Conservation (phyloP, 257 asterid genomes). For the Rehmannia glutinosa region DNA sequence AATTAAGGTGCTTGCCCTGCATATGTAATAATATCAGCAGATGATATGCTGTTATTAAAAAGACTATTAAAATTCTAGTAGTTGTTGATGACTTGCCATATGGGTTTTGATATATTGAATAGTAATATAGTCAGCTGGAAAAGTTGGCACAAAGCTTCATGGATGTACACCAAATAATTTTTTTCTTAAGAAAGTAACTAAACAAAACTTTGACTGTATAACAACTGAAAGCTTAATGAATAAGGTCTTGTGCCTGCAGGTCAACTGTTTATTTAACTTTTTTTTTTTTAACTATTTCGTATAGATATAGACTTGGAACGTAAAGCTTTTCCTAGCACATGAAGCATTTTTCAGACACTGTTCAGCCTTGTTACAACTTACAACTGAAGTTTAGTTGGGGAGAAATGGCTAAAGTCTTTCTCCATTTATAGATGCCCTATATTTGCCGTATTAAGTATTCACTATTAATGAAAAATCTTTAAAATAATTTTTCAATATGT, state of each 20-base stretch:
- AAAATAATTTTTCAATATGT: background rate
- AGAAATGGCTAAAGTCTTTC: background rate
- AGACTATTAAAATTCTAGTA: background rate
- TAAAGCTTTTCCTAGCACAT: background rate
- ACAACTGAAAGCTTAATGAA: background rate
- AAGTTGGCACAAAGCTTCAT: background rate
- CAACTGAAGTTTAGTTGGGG: background rate
- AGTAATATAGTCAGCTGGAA: background rate
- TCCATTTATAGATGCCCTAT: background rate
- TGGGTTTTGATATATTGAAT: background rate
- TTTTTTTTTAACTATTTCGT: background rate
- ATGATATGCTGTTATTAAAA: background rate
- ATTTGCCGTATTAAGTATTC: background rate
- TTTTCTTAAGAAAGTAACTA: background rate
- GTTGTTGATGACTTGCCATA: background rate
- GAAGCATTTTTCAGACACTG: background rate
- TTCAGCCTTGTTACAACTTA: background rate
- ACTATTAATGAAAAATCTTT: too few relatives aligned
- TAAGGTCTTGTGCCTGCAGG: background rate
- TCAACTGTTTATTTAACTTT: background rate
- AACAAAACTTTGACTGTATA: background rate
- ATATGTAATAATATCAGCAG: background rate
- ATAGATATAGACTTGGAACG: background rate
- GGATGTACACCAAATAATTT: too few relatives aligned
- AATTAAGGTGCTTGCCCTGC: constrained; percentile 1